These are phyloP conservation scores for Kalmusia sp. DNA, from an alignment of 2,329 filamentous ascomycete species.

Conservation along the genomic window DNA sequence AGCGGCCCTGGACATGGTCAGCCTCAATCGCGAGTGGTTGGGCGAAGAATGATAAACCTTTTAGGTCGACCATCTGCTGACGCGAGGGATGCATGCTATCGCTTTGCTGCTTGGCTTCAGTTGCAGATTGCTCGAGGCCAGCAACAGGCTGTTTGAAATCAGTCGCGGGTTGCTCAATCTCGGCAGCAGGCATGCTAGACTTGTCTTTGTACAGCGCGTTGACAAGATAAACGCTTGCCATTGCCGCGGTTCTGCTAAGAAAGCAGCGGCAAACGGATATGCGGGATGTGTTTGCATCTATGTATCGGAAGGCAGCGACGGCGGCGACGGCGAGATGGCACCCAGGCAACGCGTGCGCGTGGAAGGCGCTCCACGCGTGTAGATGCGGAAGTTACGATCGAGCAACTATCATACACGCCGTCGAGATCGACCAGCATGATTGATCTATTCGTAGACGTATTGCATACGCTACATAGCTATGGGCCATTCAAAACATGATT, in stretches of 20 bases:
- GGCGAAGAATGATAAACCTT: neutral
- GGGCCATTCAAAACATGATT: too few relatives aligned
- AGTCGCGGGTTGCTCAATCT: neutral
- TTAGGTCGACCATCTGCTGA: neutral
- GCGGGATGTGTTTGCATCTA: neutral
- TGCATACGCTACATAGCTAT: too few relatives aligned
- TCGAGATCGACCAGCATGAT: too few relatives aligned
- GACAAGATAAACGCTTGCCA: conserved; percentile 4
- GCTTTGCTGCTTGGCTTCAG: neutral
- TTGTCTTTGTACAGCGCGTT: conserved; percentile 3
- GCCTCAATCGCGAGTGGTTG: neutral
- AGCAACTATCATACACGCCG: too few relatives aligned
- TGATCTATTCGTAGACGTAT: too few relatives aligned
- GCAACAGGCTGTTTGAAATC: neutral
- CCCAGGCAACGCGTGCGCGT: neutral
- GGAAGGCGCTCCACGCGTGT: too few relatives aligned
- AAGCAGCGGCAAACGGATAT: neutral
- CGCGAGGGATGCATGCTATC: conserved; percentile 4
- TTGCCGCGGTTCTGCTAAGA: neutral
- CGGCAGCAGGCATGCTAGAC: neutral
- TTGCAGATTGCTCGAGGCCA: neutral
- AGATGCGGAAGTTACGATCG: too few relatives aligned
- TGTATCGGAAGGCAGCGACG: neutral
- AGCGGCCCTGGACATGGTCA: neutral
- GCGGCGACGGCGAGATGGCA: too few relatives aligned